phyloP scores from a whole-genome alignment of 2,329 filamentous ascomycete genomes.

The Aspergillus caelatus region DNA sequence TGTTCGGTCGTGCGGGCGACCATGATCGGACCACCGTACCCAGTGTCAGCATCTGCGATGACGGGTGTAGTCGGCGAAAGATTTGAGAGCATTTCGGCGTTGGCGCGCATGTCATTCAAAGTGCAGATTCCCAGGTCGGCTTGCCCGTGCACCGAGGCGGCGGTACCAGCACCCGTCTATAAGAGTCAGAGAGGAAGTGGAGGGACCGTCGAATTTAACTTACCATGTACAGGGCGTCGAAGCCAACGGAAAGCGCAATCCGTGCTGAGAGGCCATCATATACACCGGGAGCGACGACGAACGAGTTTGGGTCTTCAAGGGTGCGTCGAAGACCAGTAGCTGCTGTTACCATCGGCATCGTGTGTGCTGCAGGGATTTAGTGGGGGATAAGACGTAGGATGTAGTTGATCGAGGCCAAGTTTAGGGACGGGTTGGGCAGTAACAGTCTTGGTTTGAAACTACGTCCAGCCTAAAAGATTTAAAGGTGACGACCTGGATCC shows the following conservation, averaged over 20 bases:
- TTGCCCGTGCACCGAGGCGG: slow-evolving; percentile 52
- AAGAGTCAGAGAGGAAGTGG: neutral
- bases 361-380: slow-evolving; percentile 12
- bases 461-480: neutral
- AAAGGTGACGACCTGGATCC: neutral
- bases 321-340: slow-evolving; percentile 37
- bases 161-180: slow-evolving; percentile 57
- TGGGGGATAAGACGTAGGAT: neutral
- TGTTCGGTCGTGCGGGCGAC: slow-evolving; percentile 53
- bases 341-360: slow-evolving; percentile 29
- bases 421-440: neutral
- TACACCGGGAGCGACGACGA: slow-evolving; percentile 53
- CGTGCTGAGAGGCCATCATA: slow-evolving; percentile 56
- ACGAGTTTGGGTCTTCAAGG: slow-evolving; percentile 35
- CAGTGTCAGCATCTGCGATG: slow-evolving; percentile 59
- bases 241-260: slow-evolving; percentile 52
- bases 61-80: slow-evolving; percentile 53
- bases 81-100: slow-evolving; percentile 58
- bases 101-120: slow-evolving; percentile 55
- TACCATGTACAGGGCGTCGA: slow-evolving; percentile 57
- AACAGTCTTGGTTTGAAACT: neutral
- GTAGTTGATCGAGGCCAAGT: neutral
- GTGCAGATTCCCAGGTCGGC: slow-evolving; percentile 56
- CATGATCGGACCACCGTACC: slow-evolving; percentile 56
- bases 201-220: slow-evolving; percentile 2